Evolutionary conservation across 2,329 filamentous ascomycete species (phyloP).

Genomic region (Fusarium setosum): DNA sequence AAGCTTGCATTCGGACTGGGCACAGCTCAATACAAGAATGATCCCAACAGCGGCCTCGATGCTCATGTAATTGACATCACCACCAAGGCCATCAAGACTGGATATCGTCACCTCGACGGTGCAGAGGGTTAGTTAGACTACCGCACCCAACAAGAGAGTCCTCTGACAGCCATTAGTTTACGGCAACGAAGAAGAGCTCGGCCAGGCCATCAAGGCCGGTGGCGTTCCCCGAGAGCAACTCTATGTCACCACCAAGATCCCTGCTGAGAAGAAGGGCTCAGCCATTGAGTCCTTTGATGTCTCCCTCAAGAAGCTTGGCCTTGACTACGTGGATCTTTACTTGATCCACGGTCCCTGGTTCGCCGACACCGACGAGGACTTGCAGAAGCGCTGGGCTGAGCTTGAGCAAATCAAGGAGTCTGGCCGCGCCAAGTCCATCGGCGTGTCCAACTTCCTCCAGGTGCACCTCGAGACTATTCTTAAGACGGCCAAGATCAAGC

Average conservation of each 20-base stretch:
- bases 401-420: constrained; percentile 74
- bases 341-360: constrained; percentile 70
- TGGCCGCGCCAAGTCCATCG: constrained; percentile 76
- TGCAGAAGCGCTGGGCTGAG: constrained; percentile 71
- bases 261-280: constrained; percentile 52
- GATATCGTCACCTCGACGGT: constrained; percentile 79
- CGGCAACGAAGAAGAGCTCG: constrained; percentile 76
- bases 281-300: constrained; percentile 64
- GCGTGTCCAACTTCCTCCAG: constrained; percentile 79
- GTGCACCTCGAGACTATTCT: constrained; percentile 67
- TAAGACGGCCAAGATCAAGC: constrained; percentile 68
- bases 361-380: constrained; percentile 57
- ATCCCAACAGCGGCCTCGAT: constrained; percentile 63
- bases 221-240: constrained; percentile 74
- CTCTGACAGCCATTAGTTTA: constrained; percentile 57
- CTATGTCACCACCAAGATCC: constrained; percentile 73
- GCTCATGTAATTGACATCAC: constrained; percentile 60
- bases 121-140: constrained; percentile 68
- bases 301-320: constrained; percentile 72
- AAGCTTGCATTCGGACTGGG: constrained; percentile 79
- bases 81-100: constrained; percentile 74
- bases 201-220: constrained; percentile 75
- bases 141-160: too few species aligned
- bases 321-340: constrained; percentile 80
- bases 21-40: constrained; percentile 70